A percentile compares a stretch with the other conserved stretches of the same genome.
Conservation (phyloP, 2,329 filamentous ascomycete species). For the Pseudocercospora fijiensis region DNA sequence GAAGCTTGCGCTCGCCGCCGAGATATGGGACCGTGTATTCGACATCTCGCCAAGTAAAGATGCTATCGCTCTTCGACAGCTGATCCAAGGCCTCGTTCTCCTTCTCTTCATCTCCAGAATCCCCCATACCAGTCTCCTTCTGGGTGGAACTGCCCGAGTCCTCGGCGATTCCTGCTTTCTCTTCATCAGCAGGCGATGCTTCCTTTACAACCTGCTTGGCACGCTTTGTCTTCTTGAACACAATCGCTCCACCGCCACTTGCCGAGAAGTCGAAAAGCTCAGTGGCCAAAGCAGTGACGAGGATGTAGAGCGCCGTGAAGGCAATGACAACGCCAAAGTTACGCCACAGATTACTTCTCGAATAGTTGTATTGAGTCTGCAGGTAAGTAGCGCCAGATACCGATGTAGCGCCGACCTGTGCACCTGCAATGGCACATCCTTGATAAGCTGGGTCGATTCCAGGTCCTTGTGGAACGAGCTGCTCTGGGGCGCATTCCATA, state of each 20-base stretch:
- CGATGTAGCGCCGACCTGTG: slow-evolving; percentile 50
- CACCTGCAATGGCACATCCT: slow-evolving; percentile 63
- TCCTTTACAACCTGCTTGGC: slow-evolving; percentile 56
- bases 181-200: slow-evolving; percentile 55
- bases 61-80: slow-evolving; percentile 58
- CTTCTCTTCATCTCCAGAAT: slow-evolving; percentile 33
- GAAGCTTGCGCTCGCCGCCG: slow-evolving; percentile 60
- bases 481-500: slow-evolving; percentile 59
- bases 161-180: slow-evolving; percentile 48
- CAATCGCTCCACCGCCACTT: slow-evolving; percentile 64
- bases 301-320: slow-evolving; percentile 71
- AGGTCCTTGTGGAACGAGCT: slow-evolving; percentile 61
- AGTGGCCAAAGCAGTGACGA: slow-evolving; percentile 67
- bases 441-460: slow-evolving; percentile 57
- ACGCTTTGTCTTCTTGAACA: slow-evolving; percentile 69
- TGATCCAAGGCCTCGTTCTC: slow-evolving; percentile 47
- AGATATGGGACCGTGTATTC: slow-evolving; percentile 71
- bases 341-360: slow-evolving; percentile 61
- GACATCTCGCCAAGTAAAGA: slow-evolving; percentile 71
- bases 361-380: slow-evolving; percentile 56
- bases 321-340: slow-evolving; percentile 78
- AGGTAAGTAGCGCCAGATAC: slow-evolving; percentile 59
- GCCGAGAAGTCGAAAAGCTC: slow-evolving; percentile 65
- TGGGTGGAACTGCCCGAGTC: slow-evolving; percentile 38
- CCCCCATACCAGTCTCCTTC: slow-evolving; percentile 32